Evolutionary conservation across 768 basidiomycete genomes (phyloP).

Genomic region (Pleurotus giganteus): DNA sequence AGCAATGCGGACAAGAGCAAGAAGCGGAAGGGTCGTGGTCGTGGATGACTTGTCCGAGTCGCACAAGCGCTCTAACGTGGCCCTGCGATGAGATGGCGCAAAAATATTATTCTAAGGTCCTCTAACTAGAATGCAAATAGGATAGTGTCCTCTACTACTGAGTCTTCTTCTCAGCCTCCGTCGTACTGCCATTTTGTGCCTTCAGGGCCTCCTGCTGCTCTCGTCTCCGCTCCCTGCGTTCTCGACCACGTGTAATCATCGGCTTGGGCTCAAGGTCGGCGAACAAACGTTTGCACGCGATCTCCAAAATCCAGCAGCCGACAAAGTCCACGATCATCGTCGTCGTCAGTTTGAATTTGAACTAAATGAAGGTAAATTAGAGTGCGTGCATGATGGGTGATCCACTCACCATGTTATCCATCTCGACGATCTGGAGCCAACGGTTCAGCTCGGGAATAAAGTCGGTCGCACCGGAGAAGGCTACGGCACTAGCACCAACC

Average conservation of each 20-base stretch:
- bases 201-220: conserved; percentile 38
- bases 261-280: conserved; percentile 83
- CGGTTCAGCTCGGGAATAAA: conserved; percentile 93
- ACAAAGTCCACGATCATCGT: conserved; percentile 88
- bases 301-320: conserved; percentile 86
- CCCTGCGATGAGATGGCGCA: not conserved
- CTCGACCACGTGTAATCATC: conserved; percentile 82
- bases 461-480: conserved; percentile 91
- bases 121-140: not conserved
- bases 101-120: not conserved
- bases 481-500: conserved; percentile 84
- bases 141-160: not conserved
- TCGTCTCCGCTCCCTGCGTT: conserved; percentile 67
- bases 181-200: conserved; percentile 12
- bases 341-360: conserved; percentile 74
- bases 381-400: not conserved
- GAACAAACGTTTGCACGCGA: conserved; percentile 79
- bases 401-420: conserved; percentile 67
- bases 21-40: not conserved
- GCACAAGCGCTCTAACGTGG: not conserved
- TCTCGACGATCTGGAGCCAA: conserved; percentile 96
- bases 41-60: too few species aligned
- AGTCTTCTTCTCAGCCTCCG: conserved; percentile 14
- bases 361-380: conserved; percentile 43
- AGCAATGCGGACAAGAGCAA: not conserved